Evolutionary conservation across 169 alveolate species (phyloP).

Genomic region (Cryptosporidium sp.): DNA sequence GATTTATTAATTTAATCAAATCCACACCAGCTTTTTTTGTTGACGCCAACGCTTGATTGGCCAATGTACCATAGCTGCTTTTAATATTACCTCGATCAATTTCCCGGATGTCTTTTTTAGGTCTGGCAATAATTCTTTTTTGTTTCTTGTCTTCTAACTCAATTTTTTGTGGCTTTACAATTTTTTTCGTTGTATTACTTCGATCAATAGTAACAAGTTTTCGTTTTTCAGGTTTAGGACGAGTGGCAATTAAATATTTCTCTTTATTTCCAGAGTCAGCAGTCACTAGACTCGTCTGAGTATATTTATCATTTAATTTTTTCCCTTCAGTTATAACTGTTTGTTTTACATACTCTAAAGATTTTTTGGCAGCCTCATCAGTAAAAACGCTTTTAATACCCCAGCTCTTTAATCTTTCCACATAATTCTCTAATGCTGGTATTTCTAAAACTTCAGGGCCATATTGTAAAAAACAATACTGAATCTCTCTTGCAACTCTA

Average conservation of each 20-base stretch:
- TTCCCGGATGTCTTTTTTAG: conserved; percentile 25
- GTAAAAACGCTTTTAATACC: conserved; percentile 36
- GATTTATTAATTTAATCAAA: conserved; percentile 19
- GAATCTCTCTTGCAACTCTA: conserved; percentile 70
- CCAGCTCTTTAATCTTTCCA: conserved; percentile 17
- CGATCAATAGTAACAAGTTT: conserved; percentile 34
- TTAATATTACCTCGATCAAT: neutral
- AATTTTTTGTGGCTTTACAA: no score
- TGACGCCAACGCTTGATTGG: conserved; percentile 27
- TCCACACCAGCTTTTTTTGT: conserved; percentile 35
- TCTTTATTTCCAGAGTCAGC: conserved; percentile 2
- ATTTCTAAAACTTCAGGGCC: conserved; percentile 63
- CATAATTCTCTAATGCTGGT: conserved; percentile 57
- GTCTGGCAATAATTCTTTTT: conserved; percentile 66
- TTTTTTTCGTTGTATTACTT: neutral
- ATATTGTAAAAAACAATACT: conserved; percentile 61
- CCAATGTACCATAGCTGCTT: neutral
- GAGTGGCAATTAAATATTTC: conserved; percentile 27
- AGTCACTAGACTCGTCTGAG: neutral
- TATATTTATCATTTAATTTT: neutral
- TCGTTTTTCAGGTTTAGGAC: conserved; percentile 35
- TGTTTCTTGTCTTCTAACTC: neutral
- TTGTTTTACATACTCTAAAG: conserved; percentile 3
- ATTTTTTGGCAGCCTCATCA: conserved; percentile 28
- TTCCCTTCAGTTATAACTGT: neutral